Evolutionary conservation across 1,139 yeast genomes (phyloP).

Genomic region (Yamadazyma aaseri): DNA sequence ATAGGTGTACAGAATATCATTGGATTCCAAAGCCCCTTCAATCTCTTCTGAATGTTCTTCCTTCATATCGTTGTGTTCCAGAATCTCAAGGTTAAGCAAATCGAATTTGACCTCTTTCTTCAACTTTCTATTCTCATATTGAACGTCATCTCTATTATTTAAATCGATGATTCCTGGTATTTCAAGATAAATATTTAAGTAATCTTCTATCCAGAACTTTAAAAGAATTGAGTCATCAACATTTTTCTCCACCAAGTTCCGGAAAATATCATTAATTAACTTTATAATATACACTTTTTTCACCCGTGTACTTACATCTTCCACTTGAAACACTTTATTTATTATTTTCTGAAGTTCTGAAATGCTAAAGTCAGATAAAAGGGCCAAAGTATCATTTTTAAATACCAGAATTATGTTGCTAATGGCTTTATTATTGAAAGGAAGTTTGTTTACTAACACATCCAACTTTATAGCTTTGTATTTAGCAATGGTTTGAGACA

Average conservation of each 20-base stretch:
- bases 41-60: slow-evolving; percentile 6
- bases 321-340: slow-evolving; percentile 4
- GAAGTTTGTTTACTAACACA: slow-evolving; percentile 6
- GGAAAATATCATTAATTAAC: slow-evolving; percentile 5
- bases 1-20: not conserved
- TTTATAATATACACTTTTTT: slow-evolving; percentile 6
- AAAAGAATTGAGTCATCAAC: slow-evolving; percentile 2
- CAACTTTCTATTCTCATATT: slow-evolving; percentile 6
- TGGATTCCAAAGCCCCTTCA: not conserved
- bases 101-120: slow-evolving; percentile 6
- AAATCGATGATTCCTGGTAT: slow-evolving; percentile 8
- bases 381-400: not conserved
- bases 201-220: slow-evolving; percentile 11
- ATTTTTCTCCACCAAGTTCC: not conserved
- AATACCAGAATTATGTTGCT: slow-evolving; percentile 5
- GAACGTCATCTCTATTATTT: not conserved
- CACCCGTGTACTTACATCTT: slow-evolving; percentile 4
- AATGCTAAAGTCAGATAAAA: slow-evolving; percentile 2
- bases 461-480: slow-evolving; percentile 6
- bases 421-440: not conserved
- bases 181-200: slow-evolving; percentile 8
- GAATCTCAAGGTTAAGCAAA: slow-evolving; percentile 4
- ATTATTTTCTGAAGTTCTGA: slow-evolving; percentile 4
- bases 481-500: not conserved
- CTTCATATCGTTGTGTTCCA: not conserved